phyloP scores from a whole-genome alignment of 1,284 basidiomycete genomes.

The Anthracocystis panici-leucophaei region DNA sequence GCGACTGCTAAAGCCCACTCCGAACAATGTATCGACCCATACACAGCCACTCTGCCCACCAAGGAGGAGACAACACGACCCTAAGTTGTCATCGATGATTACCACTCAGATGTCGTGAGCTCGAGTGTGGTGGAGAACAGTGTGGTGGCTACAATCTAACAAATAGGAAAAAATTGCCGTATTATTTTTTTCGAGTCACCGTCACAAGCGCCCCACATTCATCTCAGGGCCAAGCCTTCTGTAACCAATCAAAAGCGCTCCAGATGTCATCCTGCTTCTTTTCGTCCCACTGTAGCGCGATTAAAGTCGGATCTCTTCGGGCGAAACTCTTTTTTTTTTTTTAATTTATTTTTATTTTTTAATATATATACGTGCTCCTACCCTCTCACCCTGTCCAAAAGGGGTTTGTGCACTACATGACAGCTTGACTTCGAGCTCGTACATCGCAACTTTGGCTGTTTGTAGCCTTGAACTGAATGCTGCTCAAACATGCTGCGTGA shows the following conservation, averaged over 20 bases:
- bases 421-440: neutral
- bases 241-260: constrained; percentile 26
- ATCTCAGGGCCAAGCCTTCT: no score
- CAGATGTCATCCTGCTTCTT: constrained; percentile 16
- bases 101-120: no score
- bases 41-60: constrained; percentile 3
- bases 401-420: neutral
- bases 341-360: no score
- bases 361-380: no score
- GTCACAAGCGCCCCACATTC: neutral
- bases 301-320: constrained; percentile 35
- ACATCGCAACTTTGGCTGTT: neutral
- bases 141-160: no score
- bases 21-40: neutral
- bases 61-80: no score
- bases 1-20: neutral
- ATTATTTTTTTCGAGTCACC: neutral
- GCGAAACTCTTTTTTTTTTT: constrained; percentile 24
- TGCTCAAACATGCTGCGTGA: neutral
- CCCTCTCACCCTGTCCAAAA: neutral
- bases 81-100: no score
- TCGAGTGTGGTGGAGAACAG: no score
- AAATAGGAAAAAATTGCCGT: no score
- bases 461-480: neutral
- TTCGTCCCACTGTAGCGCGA: neutral